Evolutionary conservation across 1,284 basidiomycete species (phyloP).

Genomic region (Inonotus hispidus): DNA sequence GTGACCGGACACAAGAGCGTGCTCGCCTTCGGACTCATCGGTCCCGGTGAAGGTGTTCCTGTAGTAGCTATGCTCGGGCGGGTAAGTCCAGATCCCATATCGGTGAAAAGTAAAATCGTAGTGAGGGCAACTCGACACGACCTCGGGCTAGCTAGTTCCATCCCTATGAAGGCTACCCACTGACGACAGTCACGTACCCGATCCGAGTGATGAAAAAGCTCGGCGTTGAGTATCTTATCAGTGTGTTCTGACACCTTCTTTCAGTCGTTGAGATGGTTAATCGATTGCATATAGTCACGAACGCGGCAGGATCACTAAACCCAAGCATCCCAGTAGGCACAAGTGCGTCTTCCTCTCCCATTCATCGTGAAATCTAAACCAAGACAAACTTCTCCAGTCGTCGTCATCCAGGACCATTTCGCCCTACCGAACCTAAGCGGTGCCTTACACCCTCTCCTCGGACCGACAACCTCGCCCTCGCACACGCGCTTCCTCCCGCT

Average conservation of each 20-base stretch:
- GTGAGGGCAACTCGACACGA: too few relatives aligned
- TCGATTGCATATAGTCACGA: conserved; percentile 55
- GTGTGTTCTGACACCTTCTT: conserved; percentile 36
- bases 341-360: conserved; percentile 40
- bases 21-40: conserved; percentile 74
- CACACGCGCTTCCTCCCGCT: conserved; percentile 73
- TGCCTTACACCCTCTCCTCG: conserved; percentile 68
- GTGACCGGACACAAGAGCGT: conserved; percentile 73
- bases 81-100: conserved; percentile 34
- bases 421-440: conserved; percentile 75
- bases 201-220: conserved; percentile 71
- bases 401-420: conserved; percentile 78
- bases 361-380: not conserved
- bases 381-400: conserved; percentile 41
- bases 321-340: conserved; percentile 72
- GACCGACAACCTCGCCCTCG: conserved; percentile 50
- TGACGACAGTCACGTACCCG: conserved; percentile 68
- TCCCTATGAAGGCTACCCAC: conserved; percentile 72
- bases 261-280: not conserved
- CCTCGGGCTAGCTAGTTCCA: conserved; percentile 54
- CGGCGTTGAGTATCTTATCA: conserved; percentile 69
- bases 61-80: conserved; percentile 84
- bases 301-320: conserved; percentile 77
- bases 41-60: conserved; percentile 50
- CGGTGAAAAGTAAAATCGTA: not conserved